phyloP scores from a whole-genome alignment of 2,329 filamentous ascomycete species.

The Monosporascus sp. region DNA sequence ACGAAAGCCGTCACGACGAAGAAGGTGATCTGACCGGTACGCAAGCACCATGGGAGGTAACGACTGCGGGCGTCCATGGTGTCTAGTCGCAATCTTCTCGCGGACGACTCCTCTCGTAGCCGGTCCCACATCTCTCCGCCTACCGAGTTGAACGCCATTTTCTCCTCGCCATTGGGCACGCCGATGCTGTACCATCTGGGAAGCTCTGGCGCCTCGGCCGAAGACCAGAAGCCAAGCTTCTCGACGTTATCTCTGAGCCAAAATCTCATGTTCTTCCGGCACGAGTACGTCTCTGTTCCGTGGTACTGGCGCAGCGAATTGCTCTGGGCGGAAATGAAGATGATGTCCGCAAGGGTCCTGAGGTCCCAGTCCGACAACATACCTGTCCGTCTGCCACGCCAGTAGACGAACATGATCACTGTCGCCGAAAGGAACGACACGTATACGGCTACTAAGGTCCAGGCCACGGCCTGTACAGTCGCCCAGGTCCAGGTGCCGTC shows the following conservation, averaged over 20 bases:
- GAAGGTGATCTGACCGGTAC: constrained; percentile 57
- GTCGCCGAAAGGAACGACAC: constrained; percentile 56
- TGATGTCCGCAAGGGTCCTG: constrained; percentile 72
- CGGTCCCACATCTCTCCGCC: constrained; percentile 21
- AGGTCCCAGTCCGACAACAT: constrained; percentile 70
- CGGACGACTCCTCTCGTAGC: constrained; percentile 26
- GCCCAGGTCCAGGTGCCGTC: constrained; percentile 69
- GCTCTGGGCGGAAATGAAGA: constrained; percentile 71
- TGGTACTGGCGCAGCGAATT: constrained; percentile 72
- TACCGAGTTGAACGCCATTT: constrained; percentile 18
- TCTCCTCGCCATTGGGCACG: constrained; percentile 18
- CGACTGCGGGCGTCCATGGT: constrained; percentile 51
- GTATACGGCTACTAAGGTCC: constrained; percentile 73
- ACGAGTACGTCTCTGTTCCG: constrained; percentile 57
- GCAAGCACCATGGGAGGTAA: constrained; percentile 74
- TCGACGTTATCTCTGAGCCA: constrained; percentile 56
- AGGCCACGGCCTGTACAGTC: constrained; percentile 69
- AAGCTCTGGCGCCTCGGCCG: constrained; percentile 51
- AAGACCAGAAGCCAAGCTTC: constrained; percentile 81
- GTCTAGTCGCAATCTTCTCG: constrained; percentile 44
- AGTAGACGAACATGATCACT: constrained; percentile 56
- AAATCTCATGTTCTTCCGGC: constrained; percentile 45
- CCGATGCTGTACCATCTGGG: constrained; percentile 62
- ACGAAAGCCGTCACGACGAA: constrained; percentile 57
- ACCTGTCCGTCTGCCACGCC: constrained; percentile 62